phyloP scores from a whole-genome alignment of 768 basidiomycete species.

The Suillus lakei region DNA sequence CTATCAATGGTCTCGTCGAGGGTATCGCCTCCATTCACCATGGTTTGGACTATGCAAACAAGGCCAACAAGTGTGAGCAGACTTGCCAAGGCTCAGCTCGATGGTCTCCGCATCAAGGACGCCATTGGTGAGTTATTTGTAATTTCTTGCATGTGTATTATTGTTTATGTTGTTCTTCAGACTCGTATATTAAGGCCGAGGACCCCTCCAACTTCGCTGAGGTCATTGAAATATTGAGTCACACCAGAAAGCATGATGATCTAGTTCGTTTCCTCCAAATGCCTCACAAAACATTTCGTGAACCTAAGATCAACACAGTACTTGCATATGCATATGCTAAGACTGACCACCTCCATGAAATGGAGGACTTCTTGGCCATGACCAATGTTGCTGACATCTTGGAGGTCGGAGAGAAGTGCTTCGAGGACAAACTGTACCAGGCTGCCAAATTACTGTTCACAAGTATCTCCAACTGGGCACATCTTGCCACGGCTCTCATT shows the following conservation, averaged over 20 bases:
- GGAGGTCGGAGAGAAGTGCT: slow-evolving; percentile 98
- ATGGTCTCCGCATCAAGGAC: slow-evolving; percentile 97
- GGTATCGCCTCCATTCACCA: slow-evolving; percentile 98
- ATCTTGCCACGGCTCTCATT: slow-evolving; percentile 96
- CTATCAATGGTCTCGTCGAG: slow-evolving; percentile 97
- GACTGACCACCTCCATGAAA: slow-evolving; percentile 96
- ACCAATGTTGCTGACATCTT: slow-evolving; percentile 98
- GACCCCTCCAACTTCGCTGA: slow-evolving; percentile 94
- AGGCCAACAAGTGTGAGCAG: slow-evolving; percentile 97
- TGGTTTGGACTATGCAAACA: slow-evolving; percentile 93
- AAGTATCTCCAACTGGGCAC: slow-evolving; percentile 99
- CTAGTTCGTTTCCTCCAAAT: slow-evolving; percentile 97
- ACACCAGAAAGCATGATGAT: slow-evolving; percentile 91
- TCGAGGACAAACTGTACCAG: slow-evolving; percentile 97
- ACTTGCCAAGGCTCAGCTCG: slow-evolving; percentile 97
- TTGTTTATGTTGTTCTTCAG: slow-evolving; percentile 41
- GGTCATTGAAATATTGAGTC: slow-evolving; percentile 94
- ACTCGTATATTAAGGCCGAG: slow-evolving; percentile 97
- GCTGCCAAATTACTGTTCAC: slow-evolving; percentile 95
- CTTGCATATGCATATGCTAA: slow-evolving; percentile 98
- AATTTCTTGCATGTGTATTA: neutral
- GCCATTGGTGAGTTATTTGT: slow-evolving; percentile 74
- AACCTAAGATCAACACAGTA: slow-evolving; percentile 98
- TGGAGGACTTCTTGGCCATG: slow-evolving; percentile 99
- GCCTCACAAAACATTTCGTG: slow-evolving; percentile 95